Evolutionary conservation across 352 stramenopile genomes (phyloP).

Genomic region (Pythium periplocum): DNA sequence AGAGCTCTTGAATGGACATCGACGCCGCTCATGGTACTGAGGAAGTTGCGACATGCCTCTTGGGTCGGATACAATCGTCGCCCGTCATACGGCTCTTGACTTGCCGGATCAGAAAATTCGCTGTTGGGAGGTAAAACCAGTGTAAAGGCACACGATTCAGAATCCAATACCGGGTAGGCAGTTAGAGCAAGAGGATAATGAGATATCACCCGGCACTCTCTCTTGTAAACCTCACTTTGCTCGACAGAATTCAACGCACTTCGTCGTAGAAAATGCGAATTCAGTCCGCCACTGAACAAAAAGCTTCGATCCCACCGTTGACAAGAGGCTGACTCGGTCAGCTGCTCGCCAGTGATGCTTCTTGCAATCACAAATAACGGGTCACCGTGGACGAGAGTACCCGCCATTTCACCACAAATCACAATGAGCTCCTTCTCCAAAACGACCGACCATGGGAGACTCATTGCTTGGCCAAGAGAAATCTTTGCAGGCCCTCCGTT

Average conservation of each 20-base stretch:
- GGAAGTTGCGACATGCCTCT: no score
- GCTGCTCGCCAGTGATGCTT: conserved; percentile 1
- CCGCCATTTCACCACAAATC: conserved; percentile 12
- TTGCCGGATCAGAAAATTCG: no score
- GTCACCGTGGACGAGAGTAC: conserved; percentile 8
- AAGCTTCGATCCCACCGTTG: neutral
- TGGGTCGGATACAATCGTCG: no score
- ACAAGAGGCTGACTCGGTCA: neutral
- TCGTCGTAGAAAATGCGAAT: conserved; percentile 2
- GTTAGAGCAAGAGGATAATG: no score
- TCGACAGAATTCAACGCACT: neutral
- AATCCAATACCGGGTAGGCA: no score
- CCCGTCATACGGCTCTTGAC: no score
- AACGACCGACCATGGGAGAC: conserved; percentile 11
- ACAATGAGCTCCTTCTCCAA: conserved; percentile 20
- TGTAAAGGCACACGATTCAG: no score
- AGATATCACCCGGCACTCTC: no score
- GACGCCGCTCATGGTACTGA: no score
- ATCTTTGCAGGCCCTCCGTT: neutral
- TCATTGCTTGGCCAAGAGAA: conserved; percentile 4
- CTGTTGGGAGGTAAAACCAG: no score
- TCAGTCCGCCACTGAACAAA: conserved; percentile 15
- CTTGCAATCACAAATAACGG: conserved; percentile 4
- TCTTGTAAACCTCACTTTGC: no score
- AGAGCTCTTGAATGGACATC: no score